These are phyloP conservation scores for Isatis tinctoria DNA, from an alignment of 345 rosid species.

Conservation along the genomic window DNA sequence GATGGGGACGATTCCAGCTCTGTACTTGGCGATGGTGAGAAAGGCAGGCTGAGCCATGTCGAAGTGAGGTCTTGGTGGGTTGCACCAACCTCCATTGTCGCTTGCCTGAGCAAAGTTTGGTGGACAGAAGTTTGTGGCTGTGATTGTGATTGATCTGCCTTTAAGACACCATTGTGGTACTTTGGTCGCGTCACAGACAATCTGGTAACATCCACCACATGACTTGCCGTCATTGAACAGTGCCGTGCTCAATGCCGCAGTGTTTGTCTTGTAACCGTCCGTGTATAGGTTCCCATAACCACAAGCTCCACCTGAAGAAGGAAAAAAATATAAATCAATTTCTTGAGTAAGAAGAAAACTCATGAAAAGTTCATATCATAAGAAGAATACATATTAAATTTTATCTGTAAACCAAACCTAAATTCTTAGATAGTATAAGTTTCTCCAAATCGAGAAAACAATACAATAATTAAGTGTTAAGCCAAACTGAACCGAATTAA, in stretches of 20 bases:
- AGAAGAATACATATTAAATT: neutral
- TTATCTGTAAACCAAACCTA: neutral
- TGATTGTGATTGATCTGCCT: conserved; percentile 57
- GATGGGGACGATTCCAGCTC: conserved; percentile 84
- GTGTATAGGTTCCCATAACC: conserved; percentile 63
- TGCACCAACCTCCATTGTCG: conserved; percentile 89
- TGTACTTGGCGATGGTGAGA: conserved; percentile 73
- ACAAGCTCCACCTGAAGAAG: conserved; percentile 65
- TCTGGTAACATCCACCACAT: conserved; percentile 64
- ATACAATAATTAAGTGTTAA: neutral
- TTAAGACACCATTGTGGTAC: conserved; percentile 65
- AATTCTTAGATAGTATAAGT: neutral
- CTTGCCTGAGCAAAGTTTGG: conserved; percentile 68
- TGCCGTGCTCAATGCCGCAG: conserved; percentile 68
- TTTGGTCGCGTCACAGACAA: conserved; percentile 45
- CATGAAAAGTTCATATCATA: neutral
- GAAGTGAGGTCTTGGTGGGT: conserved; percentile 85
- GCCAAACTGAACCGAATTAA: neutral
- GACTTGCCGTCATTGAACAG: conserved; percentile 64
- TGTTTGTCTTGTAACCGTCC: conserved; percentile 56
- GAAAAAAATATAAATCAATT: neutral
- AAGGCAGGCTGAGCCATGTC: conserved; percentile 94
- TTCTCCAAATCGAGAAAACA: neutral
- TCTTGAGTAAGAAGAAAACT: conserved; percentile 5
- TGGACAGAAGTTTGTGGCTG: conserved; percentile 82